A percentile compares a stretch with the other conserved stretches of the same genome.
These are phyloP conservation scores for Senecio squalidus DNA, from an alignment of 140 eudicot genomes.

Conservation along the genomic window DNA sequence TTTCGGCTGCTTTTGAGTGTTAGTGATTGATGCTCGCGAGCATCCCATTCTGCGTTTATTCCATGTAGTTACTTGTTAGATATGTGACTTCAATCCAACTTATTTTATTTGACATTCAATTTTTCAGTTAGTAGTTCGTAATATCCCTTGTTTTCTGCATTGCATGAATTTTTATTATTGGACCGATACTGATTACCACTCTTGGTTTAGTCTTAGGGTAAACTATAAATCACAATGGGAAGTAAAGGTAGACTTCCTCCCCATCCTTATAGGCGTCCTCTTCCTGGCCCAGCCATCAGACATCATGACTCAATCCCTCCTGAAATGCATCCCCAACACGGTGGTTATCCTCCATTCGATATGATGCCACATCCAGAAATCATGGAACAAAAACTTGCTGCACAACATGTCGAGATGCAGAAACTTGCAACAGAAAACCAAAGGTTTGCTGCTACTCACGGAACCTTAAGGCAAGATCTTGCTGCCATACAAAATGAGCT, in stretches of 20 bases:
- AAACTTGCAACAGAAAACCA: slow-evolving; percentile 79
- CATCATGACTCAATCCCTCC: slow-evolving; percentile 63
- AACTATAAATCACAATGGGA: slow-evolving; percentile 45
- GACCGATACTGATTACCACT: slow-evolving; percentile 3
- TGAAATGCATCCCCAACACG: slow-evolving; percentile 56
- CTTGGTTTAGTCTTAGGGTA: slow-evolving; percentile 22
- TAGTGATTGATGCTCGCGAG: neutral
- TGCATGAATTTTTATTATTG: neutral
- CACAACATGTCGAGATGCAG: slow-evolving; percentile 77
- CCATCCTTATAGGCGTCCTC: slow-evolving; percentile 55
- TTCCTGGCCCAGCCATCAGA: slow-evolving; percentile 52
- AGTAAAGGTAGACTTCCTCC: slow-evolving; percentile 89
- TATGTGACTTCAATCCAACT: too few species aligned
- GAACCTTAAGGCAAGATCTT: slow-evolving; percentile 73
- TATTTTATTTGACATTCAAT: too few species aligned
- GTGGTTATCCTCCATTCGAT: slow-evolving; percentile 60
- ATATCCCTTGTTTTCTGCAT: too few species aligned
- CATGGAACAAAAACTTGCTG: slow-evolving; percentile 82
- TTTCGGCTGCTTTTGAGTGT: neutral
- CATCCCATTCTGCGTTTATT: neutral
- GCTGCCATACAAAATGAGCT: slow-evolving; percentile 82
- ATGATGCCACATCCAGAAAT: slow-evolving; percentile 77
- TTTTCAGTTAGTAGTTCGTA: too few species aligned
- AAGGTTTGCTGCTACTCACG: slow-evolving; percentile 89
- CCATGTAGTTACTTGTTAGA: too few species aligned